Base-by-base conservation (phyloP, 371 early-diverging fungal species). In the Gilbertella persicaria region DNA sequence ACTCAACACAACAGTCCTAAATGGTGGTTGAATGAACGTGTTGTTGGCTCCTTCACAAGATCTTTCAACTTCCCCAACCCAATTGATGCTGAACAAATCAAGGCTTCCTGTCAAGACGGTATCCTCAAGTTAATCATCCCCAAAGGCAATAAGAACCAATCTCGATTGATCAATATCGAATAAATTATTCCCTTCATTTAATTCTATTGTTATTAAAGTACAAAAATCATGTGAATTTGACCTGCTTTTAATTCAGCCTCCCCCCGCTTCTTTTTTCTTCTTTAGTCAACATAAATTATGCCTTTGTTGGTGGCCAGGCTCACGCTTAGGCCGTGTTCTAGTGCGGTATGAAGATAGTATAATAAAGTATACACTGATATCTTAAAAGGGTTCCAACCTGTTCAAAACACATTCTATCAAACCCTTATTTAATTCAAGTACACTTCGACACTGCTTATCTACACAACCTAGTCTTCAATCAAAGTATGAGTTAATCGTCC, bases 11-110 rank as follows among this genome's bases (percentile, higher is more conserved):
- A 10, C 0, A 35, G 14, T 17, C 56, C 62, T 45, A 51, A 60
- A 33, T 75, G 59, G 58, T 75, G 66, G 75, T 58, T 67, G 7
- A 66, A 59, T 21, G 75, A 75, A 45, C 66, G 75, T 14, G 58
- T 66, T 9, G 47, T 54, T 8, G 73, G 75, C 1, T 51, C 66
- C 8, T 75, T 75, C 57, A 40, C 47, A 4, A 48, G 75, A 44
- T 35, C 61, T 2, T 70, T 72, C 42, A 45, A 56, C 0, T 75
- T 75, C 61, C 75, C 75, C 29, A 30, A 44, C 0, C 50, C 49
- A 8, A 58, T 75, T 30, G 43, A 72, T 16, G 26, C 46, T 25
- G 61, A 64, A 7, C 46, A 49, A 13, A 68, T 75, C 48, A 75
- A 72, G 29, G 75, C 75, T 13, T 60, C 62, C 0, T 75, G 53